Conservation (phyloP, 208 protist species). For the Strigomonas galati region DNA sequence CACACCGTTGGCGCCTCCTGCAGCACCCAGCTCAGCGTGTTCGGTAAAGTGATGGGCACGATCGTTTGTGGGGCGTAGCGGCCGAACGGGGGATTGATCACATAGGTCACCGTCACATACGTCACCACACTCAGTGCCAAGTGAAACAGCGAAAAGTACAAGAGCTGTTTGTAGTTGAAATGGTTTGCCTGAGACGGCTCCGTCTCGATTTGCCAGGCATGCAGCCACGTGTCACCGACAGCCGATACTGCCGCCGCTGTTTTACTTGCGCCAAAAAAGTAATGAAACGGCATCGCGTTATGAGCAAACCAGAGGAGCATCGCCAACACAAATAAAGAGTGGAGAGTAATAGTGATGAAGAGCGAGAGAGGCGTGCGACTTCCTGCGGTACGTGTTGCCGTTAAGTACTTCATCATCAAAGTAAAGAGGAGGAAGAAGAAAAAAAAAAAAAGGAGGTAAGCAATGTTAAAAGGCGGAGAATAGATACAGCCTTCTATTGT, state of each 20-base stretch:
- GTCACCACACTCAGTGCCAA: constrained; percentile 30
- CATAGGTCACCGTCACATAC: constrained; percentile 20
- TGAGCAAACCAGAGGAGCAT: not conserved
- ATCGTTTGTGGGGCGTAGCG: constrained; percentile 5
- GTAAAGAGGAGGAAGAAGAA: constrained; percentile 5
- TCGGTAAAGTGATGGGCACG: constrained; percentile 28
- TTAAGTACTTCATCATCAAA: not conserved
- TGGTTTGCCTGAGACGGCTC: constrained; percentile 10
- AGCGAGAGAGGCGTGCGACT: not conserved
- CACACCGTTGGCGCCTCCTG: constrained; percentile 73
- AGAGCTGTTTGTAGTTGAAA: constrained; percentile 21
- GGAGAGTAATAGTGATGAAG: not conserved
- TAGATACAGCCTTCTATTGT: not conserved
- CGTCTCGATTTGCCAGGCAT: not conserved
- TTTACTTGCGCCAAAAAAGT: not conserved
- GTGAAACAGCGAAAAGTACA: constrained; percentile 24
- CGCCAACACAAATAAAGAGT: not conserved
- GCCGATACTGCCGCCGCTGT: not conserved
- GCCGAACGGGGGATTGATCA: constrained; percentile 35
- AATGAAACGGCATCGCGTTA: not conserved
- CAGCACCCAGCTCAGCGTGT: constrained; percentile 50
- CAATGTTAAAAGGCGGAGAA: constrained; percentile 8
- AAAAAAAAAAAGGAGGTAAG: constrained; percentile 13
- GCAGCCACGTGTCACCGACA: not conserved
- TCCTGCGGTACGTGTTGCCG: not conserved